Conservation (phyloP, 2,329 filamentous ascomycete species). For the Epichloe baconii region DNA sequence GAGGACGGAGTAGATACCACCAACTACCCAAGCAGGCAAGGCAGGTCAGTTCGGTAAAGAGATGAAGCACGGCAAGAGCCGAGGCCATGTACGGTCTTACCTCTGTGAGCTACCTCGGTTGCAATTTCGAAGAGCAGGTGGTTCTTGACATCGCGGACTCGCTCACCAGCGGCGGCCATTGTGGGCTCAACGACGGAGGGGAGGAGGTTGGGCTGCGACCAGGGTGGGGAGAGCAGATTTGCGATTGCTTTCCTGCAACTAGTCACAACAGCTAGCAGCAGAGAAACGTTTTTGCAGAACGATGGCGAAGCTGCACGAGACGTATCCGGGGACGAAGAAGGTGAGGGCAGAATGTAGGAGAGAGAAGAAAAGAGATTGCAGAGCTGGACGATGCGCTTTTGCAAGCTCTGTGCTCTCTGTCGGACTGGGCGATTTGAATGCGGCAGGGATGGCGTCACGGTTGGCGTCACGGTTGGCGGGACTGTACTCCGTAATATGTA, state of each 20-base stretch:
- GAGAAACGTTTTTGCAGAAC: not conserved
- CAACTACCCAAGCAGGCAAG: constrained; percentile 45
- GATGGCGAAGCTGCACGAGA: not conserved
- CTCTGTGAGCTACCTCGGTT: constrained; percentile 93
- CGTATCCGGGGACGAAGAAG: not conserved
- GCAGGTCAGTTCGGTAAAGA: not conserved
- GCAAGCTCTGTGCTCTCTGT: constrained; percentile 2
- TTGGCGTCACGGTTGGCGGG: constrained; percentile 4
- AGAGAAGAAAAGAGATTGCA: not conserved
- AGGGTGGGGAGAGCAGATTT: not conserved
- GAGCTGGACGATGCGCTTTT: not conserved
- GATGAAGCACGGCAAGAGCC: not conserved
- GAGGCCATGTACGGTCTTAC: constrained; percentile 32
- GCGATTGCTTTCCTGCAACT: not conserved
- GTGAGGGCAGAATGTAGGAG: not conserved
- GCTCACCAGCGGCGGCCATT: constrained; percentile 36
- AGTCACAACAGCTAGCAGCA: not conserved
- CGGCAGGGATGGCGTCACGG: constrained; percentile 6
- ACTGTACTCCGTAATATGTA: not conserved
- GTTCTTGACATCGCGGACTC: constrained; percentile 69
- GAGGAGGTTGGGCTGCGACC: not conserved
- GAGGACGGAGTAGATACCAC: constrained; percentile 97
- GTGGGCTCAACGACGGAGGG: not conserved
- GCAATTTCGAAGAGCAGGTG: constrained; percentile 94
- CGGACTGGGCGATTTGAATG: constrained; percentile 4